Evolutionary conservation across 805 yeast genomes (phyloP).

Genomic region (Scheffersomyces lignosus): DNA sequence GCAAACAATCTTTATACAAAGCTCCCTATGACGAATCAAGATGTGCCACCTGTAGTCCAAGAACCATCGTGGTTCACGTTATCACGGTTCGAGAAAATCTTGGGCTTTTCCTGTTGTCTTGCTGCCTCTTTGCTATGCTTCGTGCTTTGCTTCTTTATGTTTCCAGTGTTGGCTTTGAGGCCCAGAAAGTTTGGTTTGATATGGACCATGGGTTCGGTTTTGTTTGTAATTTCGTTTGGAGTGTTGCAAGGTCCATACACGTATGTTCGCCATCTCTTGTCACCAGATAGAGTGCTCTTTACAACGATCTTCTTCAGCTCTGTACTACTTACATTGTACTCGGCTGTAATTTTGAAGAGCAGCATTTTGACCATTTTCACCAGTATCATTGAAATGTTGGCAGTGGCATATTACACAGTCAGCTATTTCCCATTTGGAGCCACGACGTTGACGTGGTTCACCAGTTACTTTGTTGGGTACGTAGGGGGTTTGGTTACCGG

Average conservation of each 20-base stretch:
- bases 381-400: constrained; percentile 74
- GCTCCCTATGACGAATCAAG: constrained; percentile 57
- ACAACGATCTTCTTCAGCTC: constrained; percentile 79
- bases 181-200: constrained; percentile 88
- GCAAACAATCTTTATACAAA: constrained; percentile 62
- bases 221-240: constrained; percentile 88
- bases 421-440: constrained; percentile 97
- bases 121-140: constrained; percentile 80
- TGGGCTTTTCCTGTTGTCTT: constrained; percentile 76
- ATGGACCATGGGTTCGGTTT: constrained; percentile 89
- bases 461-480: constrained; percentile 45
- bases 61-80: constrained; percentile 79
- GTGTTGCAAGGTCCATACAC: constrained; percentile 89
- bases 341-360: constrained; percentile 65
- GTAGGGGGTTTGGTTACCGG: constrained; percentile 50
- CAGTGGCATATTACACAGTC: constrained; percentile 86
- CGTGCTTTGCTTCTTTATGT: constrained; percentile 72
- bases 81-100: constrained; percentile 75
- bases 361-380: constrained; percentile 76
- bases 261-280: constrained; percentile 69
- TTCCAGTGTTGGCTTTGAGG: constrained; percentile 85
- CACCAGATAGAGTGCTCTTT: constrained; percentile 77
- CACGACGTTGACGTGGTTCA: constrained; percentile 58
- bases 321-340: constrained; percentile 74
- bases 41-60: constrained; percentile 31